phyloP scores from a whole-genome alignment of 78 protist genomes.

The Polysphondylium violaceum region DNA sequence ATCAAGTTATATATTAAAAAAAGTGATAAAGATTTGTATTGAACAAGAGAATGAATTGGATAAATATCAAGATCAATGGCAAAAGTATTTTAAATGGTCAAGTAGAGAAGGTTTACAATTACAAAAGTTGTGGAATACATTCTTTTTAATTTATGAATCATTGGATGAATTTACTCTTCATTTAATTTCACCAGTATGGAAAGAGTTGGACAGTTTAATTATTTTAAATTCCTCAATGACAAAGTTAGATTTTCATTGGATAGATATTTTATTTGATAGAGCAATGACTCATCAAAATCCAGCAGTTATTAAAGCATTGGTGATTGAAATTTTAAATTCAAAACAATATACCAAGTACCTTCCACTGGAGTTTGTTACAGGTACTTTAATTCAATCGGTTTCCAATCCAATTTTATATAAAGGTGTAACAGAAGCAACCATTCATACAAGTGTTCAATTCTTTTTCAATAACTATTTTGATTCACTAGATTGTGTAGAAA shows the following conservation, averaged over 20 bases:
- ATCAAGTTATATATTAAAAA: slow-evolving; percentile 46
- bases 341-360: slow-evolving; percentile 7
- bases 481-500: background rate
- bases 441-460: background rate
- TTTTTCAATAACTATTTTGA: slow-evolving; percentile 21
- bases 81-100: slow-evolving; percentile 39
- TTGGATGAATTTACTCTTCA: slow-evolving; percentile 67
- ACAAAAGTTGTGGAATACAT: slow-evolving; percentile 58
- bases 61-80: background rate
- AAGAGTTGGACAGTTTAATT: slow-evolving; percentile 29
- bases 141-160: slow-evolving; percentile 66
- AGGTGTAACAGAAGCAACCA: slow-evolving; percentile 35
- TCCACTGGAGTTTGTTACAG: slow-evolving; percentile 28
- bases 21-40: slow-evolving; percentile 26
- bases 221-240: background rate
- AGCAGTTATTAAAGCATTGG: slow-evolving; percentile 45
- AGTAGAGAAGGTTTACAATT: background rate
- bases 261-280: slow-evolving; percentile 33
- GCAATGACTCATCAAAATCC: slow-evolving; percentile 51
- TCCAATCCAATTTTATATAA: slow-evolving; percentile 13
- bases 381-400: slow-evolving; percentile 13
- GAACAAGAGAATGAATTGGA: background rate
- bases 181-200: slow-evolving; percentile 59
- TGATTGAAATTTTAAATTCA: slow-evolving; percentile 21
- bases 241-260: slow-evolving; percentile 28